Base-by-base conservation (phyloP, 805 yeast species). In the Sungouiozyma ichnusensis region DNA sequence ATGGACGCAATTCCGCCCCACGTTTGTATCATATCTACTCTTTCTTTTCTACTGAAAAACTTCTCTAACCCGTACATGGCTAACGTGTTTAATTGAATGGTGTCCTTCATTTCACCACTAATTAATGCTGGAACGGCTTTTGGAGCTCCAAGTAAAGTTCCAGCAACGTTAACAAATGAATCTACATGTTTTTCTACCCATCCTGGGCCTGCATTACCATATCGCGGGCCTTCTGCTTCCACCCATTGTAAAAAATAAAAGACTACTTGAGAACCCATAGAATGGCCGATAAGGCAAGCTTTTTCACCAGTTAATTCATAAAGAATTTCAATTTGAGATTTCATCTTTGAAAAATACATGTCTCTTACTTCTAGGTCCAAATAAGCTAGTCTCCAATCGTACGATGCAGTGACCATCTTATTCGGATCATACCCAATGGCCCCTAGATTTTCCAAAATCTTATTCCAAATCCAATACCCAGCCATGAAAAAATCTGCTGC, bases 381-480 rank as follows among this genome's bases (percentile, higher is more conserved):
- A 59, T 85, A 92, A 0, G 94, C 81, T 50, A 92, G 71, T 57
- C 98, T 75, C 98, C 98, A 92, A 61, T 92, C 98, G 61, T 92
- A 92, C 1, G 95, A 73, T 1, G 97, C 98, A 42, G 88, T 80
- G 24, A 73, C 57, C 97, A 92, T 87, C 53, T 74, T 85, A 51
- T 85, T 81, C 2, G 96, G 90, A 38, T 85, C 95, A 63, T 92
- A 92, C 0, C 97, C 96, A 46, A 92, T 76, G 1, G 85, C 97
- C 2, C 96, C 94, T 49, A 92, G 67, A 55, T 92, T 92, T 62
- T 90, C 95, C n/a, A 92, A 69, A 40, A 92, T 76, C 59, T 92
- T 92, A 59, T 85, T 86, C 98, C 98, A 92, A 54, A 92, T 85
- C 98, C 98, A 92, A 62, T 92, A 92, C 0, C 98, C 98, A 3